phyloP scores from a whole-genome alignment of 352 stramenopile species.

The Lagenidium giganteum region DNA sequence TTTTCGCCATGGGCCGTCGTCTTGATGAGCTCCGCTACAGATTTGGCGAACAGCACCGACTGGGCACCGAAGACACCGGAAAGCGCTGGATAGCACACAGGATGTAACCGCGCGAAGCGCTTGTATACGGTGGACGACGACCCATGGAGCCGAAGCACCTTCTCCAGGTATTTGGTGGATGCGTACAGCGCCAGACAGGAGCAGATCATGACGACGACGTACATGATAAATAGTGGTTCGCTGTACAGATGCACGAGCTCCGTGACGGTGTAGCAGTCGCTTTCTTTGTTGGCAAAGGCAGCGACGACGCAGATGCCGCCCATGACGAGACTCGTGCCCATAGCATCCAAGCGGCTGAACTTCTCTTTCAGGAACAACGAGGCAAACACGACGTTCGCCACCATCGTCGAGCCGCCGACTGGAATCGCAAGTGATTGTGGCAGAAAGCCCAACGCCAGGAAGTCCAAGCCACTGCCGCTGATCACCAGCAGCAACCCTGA shows the following conservation, averaged over 20 bases:
- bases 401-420: conserved; percentile 67
- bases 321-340: conserved; percentile 56
- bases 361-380: conserved; percentile 61
- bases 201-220: conserved; percentile 34
- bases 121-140: conserved; percentile 32
- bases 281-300: conserved; percentile 60
- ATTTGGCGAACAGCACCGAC: conserved; percentile 75
- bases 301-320: conserved; percentile 57
- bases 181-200: conserved; percentile 23
- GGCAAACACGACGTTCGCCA: conserved; percentile 74
- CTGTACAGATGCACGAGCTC: conserved; percentile 53
- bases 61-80: conserved; percentile 67
- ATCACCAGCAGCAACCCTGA: conserved; percentile 54
- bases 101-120: conserved; percentile 35
- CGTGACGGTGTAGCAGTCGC: conserved; percentile 56
- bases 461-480: conserved; percentile 54
- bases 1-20: conserved; percentile 48
- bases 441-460: conserved; percentile 62
- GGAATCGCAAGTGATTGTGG: conserved; percentile 67
- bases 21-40: conserved; percentile 67
- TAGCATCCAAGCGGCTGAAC: conserved; percentile 39
- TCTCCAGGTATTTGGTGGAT: conserved; percentile 31
- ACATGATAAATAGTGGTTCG: conserved; percentile 48
- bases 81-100: conserved; percentile 53
- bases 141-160: conserved; percentile 24